A percentile compares a stretch with the other conserved stretches of the same genome.
phyloP scores from a whole-genome alignment of 208 protist species.

The Crithidia expoeki region DNA sequence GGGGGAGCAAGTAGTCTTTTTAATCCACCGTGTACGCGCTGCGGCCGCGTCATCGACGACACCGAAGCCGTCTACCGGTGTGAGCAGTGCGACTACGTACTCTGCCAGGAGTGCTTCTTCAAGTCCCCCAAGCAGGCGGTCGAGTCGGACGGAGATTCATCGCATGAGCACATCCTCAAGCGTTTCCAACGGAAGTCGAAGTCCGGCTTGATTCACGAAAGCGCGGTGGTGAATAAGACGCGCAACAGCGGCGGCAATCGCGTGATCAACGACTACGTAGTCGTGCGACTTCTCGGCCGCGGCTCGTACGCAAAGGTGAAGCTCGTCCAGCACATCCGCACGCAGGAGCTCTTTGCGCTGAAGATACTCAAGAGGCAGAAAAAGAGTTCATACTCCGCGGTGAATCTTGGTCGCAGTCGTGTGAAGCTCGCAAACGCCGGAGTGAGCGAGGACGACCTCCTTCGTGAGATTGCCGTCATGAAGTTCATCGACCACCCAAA shows the following conservation, averaged over 20 bases:
- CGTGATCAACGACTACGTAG: constrained; percentile 91
- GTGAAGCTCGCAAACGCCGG: constrained; percentile 20
- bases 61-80: constrained; percentile 74
- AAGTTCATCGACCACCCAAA: constrained; percentile 96
- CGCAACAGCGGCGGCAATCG: constrained; percentile 81
- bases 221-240: constrained; percentile 52
- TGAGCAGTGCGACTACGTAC: constrained; percentile 69
- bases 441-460: constrained; percentile 69
- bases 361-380: constrained; percentile 76
- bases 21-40: constrained; percentile 72
- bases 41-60: constrained; percentile 65
- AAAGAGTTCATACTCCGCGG: constrained; percentile 3
- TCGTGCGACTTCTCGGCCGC: constrained; percentile 77
- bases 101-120: constrained; percentile 61
- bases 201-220: constrained; percentile 43
- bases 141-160: neutral
- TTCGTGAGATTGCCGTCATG: constrained; percentile 96
- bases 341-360: constrained; percentile 71
- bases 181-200: constrained; percentile 58
- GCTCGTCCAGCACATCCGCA: constrained; percentile 80
- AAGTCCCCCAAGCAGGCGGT: constrained; percentile 16
- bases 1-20: constrained; percentile 66
- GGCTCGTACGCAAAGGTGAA: constrained; percentile 90
- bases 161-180: constrained; percentile 66
- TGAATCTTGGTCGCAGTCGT: constrained; percentile 27